Conservation (phyloP, 257 asterid species). For the Cynanchum wilfordii region DNA sequence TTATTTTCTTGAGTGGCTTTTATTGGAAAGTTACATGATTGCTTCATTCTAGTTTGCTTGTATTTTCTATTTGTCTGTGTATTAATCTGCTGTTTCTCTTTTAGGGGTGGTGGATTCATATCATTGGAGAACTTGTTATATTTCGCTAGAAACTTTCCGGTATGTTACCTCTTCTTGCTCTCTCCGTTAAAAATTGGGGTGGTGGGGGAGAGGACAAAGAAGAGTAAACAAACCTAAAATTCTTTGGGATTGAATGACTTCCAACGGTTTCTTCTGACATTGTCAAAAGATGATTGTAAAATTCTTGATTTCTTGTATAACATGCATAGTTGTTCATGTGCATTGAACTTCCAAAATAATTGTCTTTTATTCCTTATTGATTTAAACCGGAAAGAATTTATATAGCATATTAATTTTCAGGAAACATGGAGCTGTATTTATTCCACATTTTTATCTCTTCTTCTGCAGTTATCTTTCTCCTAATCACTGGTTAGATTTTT, state of each 20-base stretch:
- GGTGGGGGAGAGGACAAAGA: not conserved
- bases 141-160: constrained; percentile 86
- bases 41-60: not conserved
- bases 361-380: not conserved
- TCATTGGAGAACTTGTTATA: constrained; percentile 90
- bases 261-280: not conserved
- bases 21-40: not conserved
- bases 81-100: constrained; percentile 12
- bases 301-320: not conserved
- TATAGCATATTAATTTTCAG: not conserved
- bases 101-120: constrained; percentile 96
- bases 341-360: not conserved
- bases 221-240: not conserved
- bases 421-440: not conserved
- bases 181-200: not conserved
- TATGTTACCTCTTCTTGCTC: constrained; percentile 31
- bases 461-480: not conserved
- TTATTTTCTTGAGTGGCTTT: constrained; percentile 1
- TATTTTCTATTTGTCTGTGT: not conserved
- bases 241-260: not conserved
- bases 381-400: not conserved
- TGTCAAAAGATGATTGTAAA: not conserved
- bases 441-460: not conserved
- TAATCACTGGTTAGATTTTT: not conserved
- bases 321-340: not conserved